Conservation (phyloP, 192 early-diverging fungal genomes). For the Umbelopsis ramanniana region DNA sequence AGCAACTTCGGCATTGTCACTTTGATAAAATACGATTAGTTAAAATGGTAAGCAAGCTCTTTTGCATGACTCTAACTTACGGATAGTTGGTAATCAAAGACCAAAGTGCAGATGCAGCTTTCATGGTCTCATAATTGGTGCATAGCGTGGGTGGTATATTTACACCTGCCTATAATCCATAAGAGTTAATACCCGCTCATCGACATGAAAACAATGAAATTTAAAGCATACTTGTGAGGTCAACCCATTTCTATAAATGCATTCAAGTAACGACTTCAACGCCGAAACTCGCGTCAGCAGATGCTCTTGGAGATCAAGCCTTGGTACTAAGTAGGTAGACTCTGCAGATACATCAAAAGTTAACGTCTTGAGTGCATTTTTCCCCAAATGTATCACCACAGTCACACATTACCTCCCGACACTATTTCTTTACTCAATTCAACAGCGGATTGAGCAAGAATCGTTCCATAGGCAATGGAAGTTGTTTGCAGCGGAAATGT, state of each 20-base stretch:
- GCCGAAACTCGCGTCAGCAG: not conserved
- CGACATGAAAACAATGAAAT: not conserved
- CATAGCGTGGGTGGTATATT: not conserved
- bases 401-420: not conserved
- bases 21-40: not conserved
- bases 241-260: not conserved
- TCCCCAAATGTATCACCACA: not conserved
- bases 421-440: conserved; percentile 6
- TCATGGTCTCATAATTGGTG: not conserved
- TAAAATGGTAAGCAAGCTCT: not conserved
- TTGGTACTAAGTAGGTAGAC: not conserved
- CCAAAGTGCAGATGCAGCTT: conserved; percentile 1
- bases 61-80: not conserved
- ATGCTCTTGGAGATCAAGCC: conserved; percentile 15
- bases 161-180: not conserved
- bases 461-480: not conserved
- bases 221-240: not conserved
- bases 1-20: not conserved
- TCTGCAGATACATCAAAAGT: not conserved
- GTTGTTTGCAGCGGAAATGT: not conserved
- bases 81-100: not conserved
- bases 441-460: not conserved
- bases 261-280: not conserved
- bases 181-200: not conserved
- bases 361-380: too few species aligned